Percentiles rank a stretch among this genome's conserved stretches.
Conservation (phyloP, 1,284 basidiomycete genomes). For the Ceratobasidium sp. region DNA sequence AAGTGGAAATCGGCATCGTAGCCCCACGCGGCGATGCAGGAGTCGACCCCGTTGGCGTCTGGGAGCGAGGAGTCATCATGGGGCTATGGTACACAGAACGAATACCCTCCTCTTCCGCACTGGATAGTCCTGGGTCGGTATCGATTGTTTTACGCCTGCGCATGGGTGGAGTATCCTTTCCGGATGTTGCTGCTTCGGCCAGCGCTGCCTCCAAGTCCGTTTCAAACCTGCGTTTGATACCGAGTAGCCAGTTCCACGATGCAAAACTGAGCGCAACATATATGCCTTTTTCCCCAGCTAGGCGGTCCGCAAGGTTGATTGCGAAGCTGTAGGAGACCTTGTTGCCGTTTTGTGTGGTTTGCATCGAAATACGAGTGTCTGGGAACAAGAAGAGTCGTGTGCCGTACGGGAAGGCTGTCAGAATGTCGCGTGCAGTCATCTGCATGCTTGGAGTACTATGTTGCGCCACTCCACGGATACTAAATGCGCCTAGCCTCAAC, state of each 20-base stretch:
- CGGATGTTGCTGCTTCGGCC: conserved; percentile 13
- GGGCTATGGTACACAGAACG: conserved; percentile 38
- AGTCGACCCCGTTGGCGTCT: conserved; percentile 36
- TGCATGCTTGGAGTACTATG: conserved; percentile 26
- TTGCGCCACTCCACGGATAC: conserved; percentile 38
- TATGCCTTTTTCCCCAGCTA: conserved; percentile 69
- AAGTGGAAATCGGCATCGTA: conserved; percentile 10
- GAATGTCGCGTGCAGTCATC: conserved; percentile 20
- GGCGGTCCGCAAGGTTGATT: conserved; percentile 70
- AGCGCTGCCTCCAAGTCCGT: conserved; percentile 35
- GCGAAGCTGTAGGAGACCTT: conserved; percentile 76
- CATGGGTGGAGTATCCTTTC: conserved; percentile 19
- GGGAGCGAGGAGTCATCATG: conserved; percentile 20
- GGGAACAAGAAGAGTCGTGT: conserved; percentile 61
- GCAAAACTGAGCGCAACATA: conserved; percentile 85
- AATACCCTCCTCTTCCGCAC: conserved; percentile 29
- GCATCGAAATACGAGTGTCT: conserved; percentile 77
- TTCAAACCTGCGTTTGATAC: conserved; percentile 36
- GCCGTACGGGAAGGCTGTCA: conserved; percentile 19
- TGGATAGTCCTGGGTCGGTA: conserved; percentile 20
- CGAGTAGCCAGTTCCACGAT: conserved; percentile 77
- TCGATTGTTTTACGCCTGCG: conserved; percentile 26
- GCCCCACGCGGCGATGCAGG: conserved; percentile 25
- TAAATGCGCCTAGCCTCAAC: conserved; percentile 60
- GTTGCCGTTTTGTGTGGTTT: conserved; percentile 51